phyloP scores from a whole-genome alignment of 2,329 filamentous ascomycete genomes.

The Stachybotrys chartarum region DNA sequence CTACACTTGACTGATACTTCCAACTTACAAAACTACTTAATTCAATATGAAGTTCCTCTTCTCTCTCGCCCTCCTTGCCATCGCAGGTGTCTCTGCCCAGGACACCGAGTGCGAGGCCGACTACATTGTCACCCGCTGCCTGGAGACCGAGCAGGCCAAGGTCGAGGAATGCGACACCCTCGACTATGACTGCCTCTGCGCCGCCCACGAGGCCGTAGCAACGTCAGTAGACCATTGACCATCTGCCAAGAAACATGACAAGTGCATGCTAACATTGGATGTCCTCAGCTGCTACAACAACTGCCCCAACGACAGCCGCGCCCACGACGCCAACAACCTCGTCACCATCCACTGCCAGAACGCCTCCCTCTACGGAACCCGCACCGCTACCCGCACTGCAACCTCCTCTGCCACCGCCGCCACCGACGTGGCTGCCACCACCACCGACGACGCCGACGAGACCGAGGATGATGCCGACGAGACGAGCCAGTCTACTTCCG shows the following conservation, averaged over 20 bases:
- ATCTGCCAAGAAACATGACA: neutral
- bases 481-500: constrained; percentile 9
- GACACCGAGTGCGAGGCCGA: constrained; percentile 33
- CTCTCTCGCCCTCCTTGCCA: constrained; percentile 30
- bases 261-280: constrained; percentile 4
- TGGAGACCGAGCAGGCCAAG: constrained; percentile 31
- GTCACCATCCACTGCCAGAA: constrained; percentile 37
- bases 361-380: constrained; percentile 34
- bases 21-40: too few species aligned
- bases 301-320: constrained; percentile 42
- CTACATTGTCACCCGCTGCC: constrained; percentile 39
- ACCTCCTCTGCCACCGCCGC: constrained; percentile 10
- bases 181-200: constrained; percentile 42
- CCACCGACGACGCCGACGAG: constrained; percentile 12
- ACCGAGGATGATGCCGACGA: constrained; percentile 10
- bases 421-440: constrained; percentile 13
- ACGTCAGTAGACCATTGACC: constrained; percentile 30
- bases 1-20: neutral
- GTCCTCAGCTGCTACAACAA: constrained; percentile 45
- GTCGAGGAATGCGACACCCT: constrained; percentile 26
- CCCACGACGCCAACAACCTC: constrained; percentile 24
- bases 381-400: constrained; percentile 17
- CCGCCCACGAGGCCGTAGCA: constrained; percentile 33
- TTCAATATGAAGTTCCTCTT: constrained; percentile 39
- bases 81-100: constrained; percentile 25